These are phyloP conservation scores for Neopestalotiopsis sp. DNA, from an alignment of 2,329 filamentous ascomycete species.

Conservation along the genomic window DNA sequence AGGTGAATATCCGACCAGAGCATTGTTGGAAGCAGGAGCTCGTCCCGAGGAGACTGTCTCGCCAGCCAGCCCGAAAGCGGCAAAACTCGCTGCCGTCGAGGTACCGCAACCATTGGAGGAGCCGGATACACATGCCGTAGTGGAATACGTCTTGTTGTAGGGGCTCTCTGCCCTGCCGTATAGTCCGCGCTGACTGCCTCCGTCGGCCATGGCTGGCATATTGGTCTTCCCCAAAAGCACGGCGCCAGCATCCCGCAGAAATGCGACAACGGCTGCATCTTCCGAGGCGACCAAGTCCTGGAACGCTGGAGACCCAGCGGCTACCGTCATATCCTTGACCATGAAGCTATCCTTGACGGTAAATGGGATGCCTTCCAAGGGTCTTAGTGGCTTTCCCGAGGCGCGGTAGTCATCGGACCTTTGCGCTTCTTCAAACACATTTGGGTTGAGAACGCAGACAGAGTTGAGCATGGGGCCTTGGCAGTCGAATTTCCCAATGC, in stretches of 20 bases:
- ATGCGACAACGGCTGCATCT: constrained; percentile 55
- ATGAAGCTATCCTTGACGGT: constrained; percentile 64
- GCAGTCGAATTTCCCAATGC: constrained; percentile 52
- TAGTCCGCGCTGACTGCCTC: constrained; percentile 61
- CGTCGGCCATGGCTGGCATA: constrained; percentile 64
- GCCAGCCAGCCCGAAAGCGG: constrained; percentile 56
- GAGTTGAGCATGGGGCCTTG: constrained; percentile 47
- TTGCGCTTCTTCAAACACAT: constrained; percentile 50
- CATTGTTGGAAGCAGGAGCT: constrained; percentile 62
- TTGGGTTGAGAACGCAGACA: constrained; percentile 51
- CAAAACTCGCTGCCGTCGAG: constrained; percentile 54
- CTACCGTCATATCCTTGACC: constrained; percentile 56
- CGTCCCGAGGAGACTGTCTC: constrained; percentile 63
- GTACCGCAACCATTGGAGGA: constrained; percentile 62
- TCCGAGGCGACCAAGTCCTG: constrained; percentile 51
- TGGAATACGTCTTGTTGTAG: constrained; percentile 57
- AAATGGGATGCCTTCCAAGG: constrained; percentile 61
- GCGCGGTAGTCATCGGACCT: constrained; percentile 51
- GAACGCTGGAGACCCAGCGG: constrained; percentile 60
- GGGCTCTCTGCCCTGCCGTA: constrained; percentile 62
- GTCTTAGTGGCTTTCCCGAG: constrained; percentile 38
- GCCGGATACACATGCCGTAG: constrained; percentile 60
- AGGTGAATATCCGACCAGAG: constrained; percentile 59
- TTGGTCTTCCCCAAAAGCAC: constrained; percentile 61
- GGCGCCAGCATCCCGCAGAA: constrained; percentile 53